Percentiles rank a stretch among this genome's conserved stretches.
Evolutionary conservation across 2,329 filamentous ascomycete species (phyloP).

Genomic region (Botryotinia convoluta): DNA sequence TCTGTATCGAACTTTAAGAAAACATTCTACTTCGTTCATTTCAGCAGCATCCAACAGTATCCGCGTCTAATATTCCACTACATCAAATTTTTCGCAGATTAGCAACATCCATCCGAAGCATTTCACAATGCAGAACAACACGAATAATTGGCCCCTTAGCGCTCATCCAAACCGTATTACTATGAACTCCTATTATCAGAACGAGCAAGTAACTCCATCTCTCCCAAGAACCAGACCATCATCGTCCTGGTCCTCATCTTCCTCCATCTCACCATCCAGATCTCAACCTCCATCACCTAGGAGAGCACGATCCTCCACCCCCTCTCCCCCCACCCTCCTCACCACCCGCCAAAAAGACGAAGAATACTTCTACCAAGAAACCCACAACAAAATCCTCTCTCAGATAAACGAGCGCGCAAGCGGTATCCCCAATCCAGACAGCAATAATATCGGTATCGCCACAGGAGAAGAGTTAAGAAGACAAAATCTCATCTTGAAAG

Average conservation of each 20-base stretch:
- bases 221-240: neutral
- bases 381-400: neutral
- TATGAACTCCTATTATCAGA: neutral
- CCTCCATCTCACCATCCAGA: neutral
- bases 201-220: neutral
- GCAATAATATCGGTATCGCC: neutral
- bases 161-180: rapidly evolving
- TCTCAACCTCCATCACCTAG: neutral
- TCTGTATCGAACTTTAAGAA: neutral
- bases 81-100: neutral
- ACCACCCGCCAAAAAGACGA: neutral
- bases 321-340: neutral
- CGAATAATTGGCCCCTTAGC: no score
- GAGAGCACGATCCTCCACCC: neutral
- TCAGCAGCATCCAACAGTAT: neutral
- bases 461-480: neutral
- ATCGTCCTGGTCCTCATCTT: neutral
- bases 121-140: neutral
- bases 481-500: neutral
- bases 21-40: neutral
- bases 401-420: neutral
- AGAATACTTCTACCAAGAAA: neutral
- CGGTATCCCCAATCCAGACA: neutral
- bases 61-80: neutral
- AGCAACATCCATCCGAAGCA: neutral